Base-by-base conservation (phyloP, 768 basidiomycete genomes). In the Xerocomus brunneocitrinus region DNA sequence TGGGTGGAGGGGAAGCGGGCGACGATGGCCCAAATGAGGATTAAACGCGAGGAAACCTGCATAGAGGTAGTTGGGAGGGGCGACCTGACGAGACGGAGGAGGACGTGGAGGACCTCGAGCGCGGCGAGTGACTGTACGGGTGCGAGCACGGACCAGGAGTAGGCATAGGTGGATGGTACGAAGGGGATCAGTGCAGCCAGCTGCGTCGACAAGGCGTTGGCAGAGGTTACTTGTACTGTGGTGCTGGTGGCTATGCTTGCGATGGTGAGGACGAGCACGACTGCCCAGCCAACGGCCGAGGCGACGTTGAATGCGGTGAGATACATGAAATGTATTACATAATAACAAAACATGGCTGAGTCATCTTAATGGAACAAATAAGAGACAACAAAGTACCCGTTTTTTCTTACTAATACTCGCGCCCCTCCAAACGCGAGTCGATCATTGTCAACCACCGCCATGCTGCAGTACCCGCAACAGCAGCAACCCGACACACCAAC, bases 91-190 rank as follows among this genome's bases (percentile, higher is more conserved):
- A 84, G 83, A 0, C 93, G 85, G 7, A 91, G 61, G 6, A 86
- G 68, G 35, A 84, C 82, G 67, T 99, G 97, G 3, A 88, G 58
- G 24, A 97, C 80, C 68, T 99, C 95, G 47, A 99, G 73, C 0
- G 83, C 62, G 2, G 95, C 95, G 48, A 83, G 80, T 25, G 80
- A 91, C 73, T 99, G 95, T 6, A 95, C 89, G 57, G 83, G 74
- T 5, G 83, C 80, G 3, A 81, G 80, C 10, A 76, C 67, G 65
- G 82, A 85, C 10, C 84, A 76, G 0, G 87, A 85, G 14, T 68
- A 68, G 0, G 84, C 71, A 75, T 41, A 71, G 60, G 67, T 81
- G 73, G 32, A 82, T 36, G 42, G 83, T 70, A 38, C 69, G 68
- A 27, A 80, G 59, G 42, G 61, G 57, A 39, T 50, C 56, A 72